Evolutionary conservation across 2,329 filamentous ascomycete species (phyloP).

Genomic region (Talaromyces piceae): DNA sequence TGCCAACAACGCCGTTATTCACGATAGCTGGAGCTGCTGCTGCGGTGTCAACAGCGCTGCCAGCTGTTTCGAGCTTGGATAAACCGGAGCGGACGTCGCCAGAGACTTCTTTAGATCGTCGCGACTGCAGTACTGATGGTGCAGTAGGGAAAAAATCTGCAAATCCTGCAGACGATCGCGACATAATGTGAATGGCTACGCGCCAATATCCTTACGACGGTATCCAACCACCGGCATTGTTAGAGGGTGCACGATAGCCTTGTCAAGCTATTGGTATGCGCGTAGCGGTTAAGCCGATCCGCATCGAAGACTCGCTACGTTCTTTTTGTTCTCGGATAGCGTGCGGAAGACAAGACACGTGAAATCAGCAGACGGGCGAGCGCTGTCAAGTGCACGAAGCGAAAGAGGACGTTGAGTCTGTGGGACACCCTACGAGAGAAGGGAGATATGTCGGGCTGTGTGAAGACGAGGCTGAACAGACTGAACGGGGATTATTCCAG

Average conservation of each 20-base stretch:
- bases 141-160: conserved; percentile 80
- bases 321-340: neutral
- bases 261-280: neutral
- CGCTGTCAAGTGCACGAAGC: neutral
- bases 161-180: conserved; percentile 74
- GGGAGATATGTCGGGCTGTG: neutral
- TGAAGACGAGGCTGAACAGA: neutral
- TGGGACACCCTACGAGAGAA: neutral
- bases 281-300: neutral
- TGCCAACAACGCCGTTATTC: neutral
- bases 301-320: neutral
- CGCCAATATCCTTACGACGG: conserved; percentile 7
- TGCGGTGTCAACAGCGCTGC: conserved; percentile 16
- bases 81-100: conserved; percentile 35
- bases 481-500: too few relatives aligned
- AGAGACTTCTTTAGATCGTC: conserved; percentile 43
- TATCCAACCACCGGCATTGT: conserved; percentile 6
- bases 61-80: conserved; percentile 49
- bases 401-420: neutral
- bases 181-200: conserved; percentile 51
- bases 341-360: neutral
- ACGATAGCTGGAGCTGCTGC: conserved; percentile 10
- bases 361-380: neutral
- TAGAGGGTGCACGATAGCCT: neutral
- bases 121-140: conserved; percentile 53